Percentiles rank a stretch among this genome's conserved stretches.
Evolutionary conservation across 176 grass and related monocot genomes (phyloP).

Genomic region (Triticum aestivum): DNA sequence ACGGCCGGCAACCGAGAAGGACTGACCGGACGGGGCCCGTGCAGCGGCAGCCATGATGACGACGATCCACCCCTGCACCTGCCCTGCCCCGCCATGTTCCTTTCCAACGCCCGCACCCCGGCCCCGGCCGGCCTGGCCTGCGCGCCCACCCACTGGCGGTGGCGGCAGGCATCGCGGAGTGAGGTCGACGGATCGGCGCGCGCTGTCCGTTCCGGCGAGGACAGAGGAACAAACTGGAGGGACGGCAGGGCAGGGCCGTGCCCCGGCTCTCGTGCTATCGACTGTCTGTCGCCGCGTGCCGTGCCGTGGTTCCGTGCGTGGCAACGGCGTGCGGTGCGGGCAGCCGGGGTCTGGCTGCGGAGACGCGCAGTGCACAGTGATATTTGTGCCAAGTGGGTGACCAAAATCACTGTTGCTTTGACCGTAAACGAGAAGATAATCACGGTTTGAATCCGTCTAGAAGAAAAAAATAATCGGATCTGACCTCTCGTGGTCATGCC

Average conservation of each 20-base stretch:
- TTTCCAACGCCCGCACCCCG: not conserved
- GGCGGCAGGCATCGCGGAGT: not conserved
- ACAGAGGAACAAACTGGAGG: not conserved
- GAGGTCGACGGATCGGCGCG: not conserved
- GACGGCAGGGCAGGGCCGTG: not conserved
- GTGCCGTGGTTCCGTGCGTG: too few species aligned
- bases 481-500: too few species aligned
- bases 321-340: too few species aligned
- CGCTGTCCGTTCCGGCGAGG: not conserved
- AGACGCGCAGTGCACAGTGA: too few species aligned
- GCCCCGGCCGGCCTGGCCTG: not conserved
- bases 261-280: not conserved
- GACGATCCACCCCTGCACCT: not conserved
- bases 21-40: not conserved
- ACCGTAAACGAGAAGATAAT: too few species aligned
- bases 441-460: too few species aligned
- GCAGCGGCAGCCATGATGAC: not conserved
- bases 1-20: not conserved
- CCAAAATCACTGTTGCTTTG: too few species aligned
- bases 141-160: not conserved
- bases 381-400: too few species aligned
- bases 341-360: too few species aligned
- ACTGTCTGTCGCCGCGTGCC: not conserved
- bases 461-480: too few species aligned
- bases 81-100: not conserved